These are phyloP conservation scores for Vaccinium myrtillus DNA, from an alignment of 148 eudicot species.

Conservation along the genomic window DNA sequence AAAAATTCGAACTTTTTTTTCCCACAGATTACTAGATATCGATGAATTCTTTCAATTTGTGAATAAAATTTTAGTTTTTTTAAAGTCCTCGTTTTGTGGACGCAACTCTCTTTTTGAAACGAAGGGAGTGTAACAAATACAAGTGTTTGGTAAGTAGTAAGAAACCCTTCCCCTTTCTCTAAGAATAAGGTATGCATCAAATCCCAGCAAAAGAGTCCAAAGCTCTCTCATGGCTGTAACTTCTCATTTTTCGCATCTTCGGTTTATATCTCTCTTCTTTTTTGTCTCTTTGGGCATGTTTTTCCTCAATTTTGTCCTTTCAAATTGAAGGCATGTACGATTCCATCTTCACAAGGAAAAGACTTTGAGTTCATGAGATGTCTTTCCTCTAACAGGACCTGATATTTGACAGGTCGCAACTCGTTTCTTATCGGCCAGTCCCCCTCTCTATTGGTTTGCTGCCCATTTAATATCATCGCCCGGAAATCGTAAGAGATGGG, in stretches of 20 bases:
- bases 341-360: background rate
- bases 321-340: background rate
- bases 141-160: background rate
- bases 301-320: background rate
- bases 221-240: background rate
- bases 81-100: no score
- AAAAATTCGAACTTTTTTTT: no score
- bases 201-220: background rate
- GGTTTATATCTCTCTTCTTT: background rate
- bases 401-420: slow-evolving; percentile 75
- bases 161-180: no score
- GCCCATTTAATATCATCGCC: slow-evolving; percentile 51
- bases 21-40: no score
- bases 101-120: no score
- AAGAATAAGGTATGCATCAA: no score
- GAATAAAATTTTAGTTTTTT: no score
- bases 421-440: slow-evolving; percentile 88
- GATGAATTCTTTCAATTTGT: no score
- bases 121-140: background rate
- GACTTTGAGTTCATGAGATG: background rate
- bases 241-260: background rate
- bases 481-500: slow-evolving; percentile 47
- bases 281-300: background rate
- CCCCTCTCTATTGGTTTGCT: slow-evolving; percentile 91
- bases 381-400: background rate